Base-by-base conservation (phyloP, 257 asterid species). In the Paraleonurus japonicus region DNA sequence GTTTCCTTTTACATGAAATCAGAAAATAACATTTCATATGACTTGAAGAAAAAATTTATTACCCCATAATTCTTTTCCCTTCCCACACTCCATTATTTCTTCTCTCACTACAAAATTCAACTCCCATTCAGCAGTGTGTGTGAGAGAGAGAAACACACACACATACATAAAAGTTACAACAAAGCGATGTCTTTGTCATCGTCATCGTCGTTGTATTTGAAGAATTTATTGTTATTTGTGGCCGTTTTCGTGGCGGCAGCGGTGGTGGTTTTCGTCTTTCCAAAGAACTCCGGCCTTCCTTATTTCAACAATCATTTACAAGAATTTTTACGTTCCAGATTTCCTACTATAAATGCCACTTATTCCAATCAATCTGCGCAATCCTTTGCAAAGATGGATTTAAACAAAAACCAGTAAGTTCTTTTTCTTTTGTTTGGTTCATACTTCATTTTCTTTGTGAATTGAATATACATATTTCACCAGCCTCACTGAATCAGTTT, bases 41-140 rank as follows among this genome's bases (percentile, higher is more conserved):
- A 11, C 1, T 7, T 3, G 1, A 30, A 32, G 19, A 6, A 54
- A 22, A 30, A 12, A 12, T 27, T 20, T 17, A 11, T 26, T 26
- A 24, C 26, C 45, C 23, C 20, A 15, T 51, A 32, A 70, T 76
- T 74, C 86, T 75, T 83, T 85, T 75, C 86, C 65, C 82, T 69
- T 58, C 82, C 64, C 60, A 55, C 85, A 81, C 85, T 81, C 83
- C 72, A 85, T 65, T 43, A 58, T 30, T 47, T 54, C 59, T 59
- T 22, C 41, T 37, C 54, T 35, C 55, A 17, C 55, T 8, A 68
- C 37, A 9, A 37, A 65, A 48, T 15, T 4, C 58, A 57, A 63
- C 7, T 20, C 48, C 19, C 64, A 15, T 11, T 6, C 16, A 12
- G 4, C 10, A 43, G 16, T 60, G 51, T 4, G 35, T 17, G 47